Evolutionary conservation across 2,329 filamentous ascomycete species (phyloP), one percentile per base, ranked within the genome.

Genomic region (Clonostachys solani): DNA sequence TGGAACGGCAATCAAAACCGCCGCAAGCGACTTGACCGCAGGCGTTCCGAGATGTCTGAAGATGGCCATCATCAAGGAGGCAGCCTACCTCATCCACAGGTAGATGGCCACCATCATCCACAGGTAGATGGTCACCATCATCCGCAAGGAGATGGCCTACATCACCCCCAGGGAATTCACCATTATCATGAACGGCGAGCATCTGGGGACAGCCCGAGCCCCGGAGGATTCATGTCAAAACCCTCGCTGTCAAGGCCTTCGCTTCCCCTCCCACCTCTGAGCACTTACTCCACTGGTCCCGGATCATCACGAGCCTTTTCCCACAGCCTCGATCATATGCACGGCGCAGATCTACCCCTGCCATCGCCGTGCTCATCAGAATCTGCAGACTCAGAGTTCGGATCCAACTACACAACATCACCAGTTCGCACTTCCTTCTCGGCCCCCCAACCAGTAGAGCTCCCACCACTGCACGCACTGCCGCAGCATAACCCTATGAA

Each of bases 1-100:
- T 96, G 89, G 89, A 96, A 96, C 63, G 91, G 92, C 44, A 89
- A 86, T 63, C 87, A 92, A 78, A 96, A 96, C 71, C 83, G 91
- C 59, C 35, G 47, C 19, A 44, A 17, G 36, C 15, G 36, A 18
- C 17, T 38, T n/a, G 36, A 18, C 15, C 36, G 36, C 15, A 38
- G 17, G 12, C 15, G 33, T 53, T n/a, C 17, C 17, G 36, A 18
- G 36, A 38, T 38, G 15, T 18, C 15, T 12, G 12, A 38, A n/a
- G 44, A 40, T 9, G 15, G 18, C 16, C 15, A 46, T 15, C 44
- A 40, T 29, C 7, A 29, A 9, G 9, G 23, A n/a, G n/a, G n/a
- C n/a, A n/a, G n/a, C 10, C 23, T 8, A 7, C 9, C 23, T 12
- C 13, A 17, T 37, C 35, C n/a, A 18, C 19, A 23, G 12, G 6